A percentile compares a stretch with the other conserved stretches of the same genome.
Conservation (phyloP, 208 protist species). For the Trypanosoma scelopori region DNA sequence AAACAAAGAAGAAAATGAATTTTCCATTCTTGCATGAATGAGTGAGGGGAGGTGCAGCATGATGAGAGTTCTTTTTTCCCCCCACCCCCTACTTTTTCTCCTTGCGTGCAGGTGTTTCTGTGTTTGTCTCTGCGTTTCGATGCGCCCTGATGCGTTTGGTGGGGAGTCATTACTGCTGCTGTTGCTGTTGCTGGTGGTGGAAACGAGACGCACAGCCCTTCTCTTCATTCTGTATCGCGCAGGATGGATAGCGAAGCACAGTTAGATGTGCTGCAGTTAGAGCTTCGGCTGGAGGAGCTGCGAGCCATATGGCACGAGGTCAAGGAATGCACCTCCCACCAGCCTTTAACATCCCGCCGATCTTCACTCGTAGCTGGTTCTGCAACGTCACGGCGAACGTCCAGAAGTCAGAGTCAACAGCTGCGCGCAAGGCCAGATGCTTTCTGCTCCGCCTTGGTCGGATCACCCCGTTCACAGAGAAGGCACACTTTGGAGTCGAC, state of each 20-base stretch:
- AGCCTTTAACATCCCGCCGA: not conserved
- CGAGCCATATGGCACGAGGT: conserved; percentile 28
- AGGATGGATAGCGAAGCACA: conserved; percentile 11
- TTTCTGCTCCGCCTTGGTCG: too few species aligned
- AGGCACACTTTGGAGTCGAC: not conserved
- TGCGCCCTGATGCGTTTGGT: too few species aligned
- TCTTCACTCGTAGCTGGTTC: not conserved
- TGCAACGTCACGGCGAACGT: not conserved
- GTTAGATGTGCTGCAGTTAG: conserved; percentile 30
- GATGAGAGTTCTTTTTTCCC: too few species aligned
- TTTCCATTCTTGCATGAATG: too few species aligned
- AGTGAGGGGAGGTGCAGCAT: too few species aligned
- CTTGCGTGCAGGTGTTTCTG: too few species aligned
- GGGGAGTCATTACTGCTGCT: not conserved
- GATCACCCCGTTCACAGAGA: not conserved
- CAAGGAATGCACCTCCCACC: not conserved
- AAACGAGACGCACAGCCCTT: not conserved
- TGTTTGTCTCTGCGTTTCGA: too few species aligned
- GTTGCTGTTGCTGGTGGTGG: too few species aligned
- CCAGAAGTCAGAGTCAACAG: conserved; percentile 4
- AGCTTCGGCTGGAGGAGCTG: conserved; percentile 27
- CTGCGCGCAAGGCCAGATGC: not conserved
- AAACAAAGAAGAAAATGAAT: too few species aligned
- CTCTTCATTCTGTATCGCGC: conserved; percentile 16
- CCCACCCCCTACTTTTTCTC: too few species aligned